Evolutionary conservation across 257 asterid genomes (phyloP), one percentile per base, ranked within the genome.

Genomic region (Cinchona pubescens): DNA sequence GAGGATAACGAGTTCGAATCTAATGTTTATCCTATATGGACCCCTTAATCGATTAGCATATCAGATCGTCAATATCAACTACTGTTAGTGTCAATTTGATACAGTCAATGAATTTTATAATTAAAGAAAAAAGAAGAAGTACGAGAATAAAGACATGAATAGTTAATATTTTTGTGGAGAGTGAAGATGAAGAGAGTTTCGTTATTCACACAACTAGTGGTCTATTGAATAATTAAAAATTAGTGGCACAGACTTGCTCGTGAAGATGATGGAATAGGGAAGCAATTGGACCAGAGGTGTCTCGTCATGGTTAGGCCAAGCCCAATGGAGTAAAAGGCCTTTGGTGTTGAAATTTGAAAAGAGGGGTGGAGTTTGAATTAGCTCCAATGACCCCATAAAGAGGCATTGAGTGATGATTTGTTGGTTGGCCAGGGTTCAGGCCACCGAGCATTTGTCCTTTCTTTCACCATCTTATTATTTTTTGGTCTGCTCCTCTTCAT

Each of bases 361-460:
- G 49, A 69, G 37, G 55, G 72, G n/a, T n/a, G 1, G 55, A n/a
- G 11, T 5, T 19, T 61, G n/a, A 40, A 30, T n/a, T 5, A 27
- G 37, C 65, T 59, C 37, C 65, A 11, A 19, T 53, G 65, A 34
- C 75, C 79, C 79, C 79, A 76, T 51, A 29, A 14, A 40, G 21
- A 29, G 51, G 71, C 71, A 66, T 40, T 3, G 56, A 21, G 10
- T 35, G 43, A 37, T 75, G 42, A 35, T 16, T 34, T 59, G 80
- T 48, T 77, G 76, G 76, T 71, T 72, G 77, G 69, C 73, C 69
- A 30, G 81, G 68, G 61, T 42, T 25, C 68, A 37, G 14, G 11
- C 58, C 76, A 62, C 66, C 76, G 63, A 76, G 32, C 40, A 14
- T 43, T 48, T 77, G 69, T 29, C 59, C 46, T 32, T 48, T n/a